phyloP scores from a whole-genome alignment of 345 rosid species.

The Arabis alpina region DNA sequence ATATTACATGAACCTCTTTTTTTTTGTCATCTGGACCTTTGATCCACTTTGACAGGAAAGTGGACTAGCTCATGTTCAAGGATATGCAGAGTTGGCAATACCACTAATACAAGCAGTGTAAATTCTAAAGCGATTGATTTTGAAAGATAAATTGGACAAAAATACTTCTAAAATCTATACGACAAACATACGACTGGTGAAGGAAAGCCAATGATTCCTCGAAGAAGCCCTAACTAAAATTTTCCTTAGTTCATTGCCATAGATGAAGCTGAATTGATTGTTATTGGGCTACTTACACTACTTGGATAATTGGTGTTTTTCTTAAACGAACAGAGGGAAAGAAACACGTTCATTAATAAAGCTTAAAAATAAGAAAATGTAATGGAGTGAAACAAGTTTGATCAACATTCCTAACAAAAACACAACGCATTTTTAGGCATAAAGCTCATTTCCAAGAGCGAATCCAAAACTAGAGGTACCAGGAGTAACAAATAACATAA shows the following conservation, averaged over 20 bases:
- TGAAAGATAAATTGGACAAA: too few relatives aligned
- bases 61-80: too few relatives aligned
- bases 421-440: constrained; percentile 2
- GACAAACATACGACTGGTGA: too few relatives aligned
- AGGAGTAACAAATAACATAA: constrained; percentile 28
- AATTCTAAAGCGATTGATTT: too few relatives aligned
- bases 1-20: too few relatives aligned
- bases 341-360: background rate
- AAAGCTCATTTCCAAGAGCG: background rate
- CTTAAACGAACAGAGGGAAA: background rate
- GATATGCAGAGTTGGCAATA: too few relatives aligned
- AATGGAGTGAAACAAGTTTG: constrained; percentile 19
- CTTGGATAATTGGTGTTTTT: background rate
- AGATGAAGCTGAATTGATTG: background rate
- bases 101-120: too few relatives aligned
- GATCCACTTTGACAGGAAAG: too few relatives aligned
- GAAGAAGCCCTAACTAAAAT: background rate
- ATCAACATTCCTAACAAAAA: constrained; percentile 24
- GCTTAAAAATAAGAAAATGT: background rate
- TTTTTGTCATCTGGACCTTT: too few relatives aligned
- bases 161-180: too few relatives aligned
- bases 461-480: constrained; percentile 20
- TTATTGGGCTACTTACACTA: background rate
- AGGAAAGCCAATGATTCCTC: background rate
- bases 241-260: background rate